Base-by-base conservation (phyloP, 257 asterid species). In the Knoxia roxburghii region DNA sequence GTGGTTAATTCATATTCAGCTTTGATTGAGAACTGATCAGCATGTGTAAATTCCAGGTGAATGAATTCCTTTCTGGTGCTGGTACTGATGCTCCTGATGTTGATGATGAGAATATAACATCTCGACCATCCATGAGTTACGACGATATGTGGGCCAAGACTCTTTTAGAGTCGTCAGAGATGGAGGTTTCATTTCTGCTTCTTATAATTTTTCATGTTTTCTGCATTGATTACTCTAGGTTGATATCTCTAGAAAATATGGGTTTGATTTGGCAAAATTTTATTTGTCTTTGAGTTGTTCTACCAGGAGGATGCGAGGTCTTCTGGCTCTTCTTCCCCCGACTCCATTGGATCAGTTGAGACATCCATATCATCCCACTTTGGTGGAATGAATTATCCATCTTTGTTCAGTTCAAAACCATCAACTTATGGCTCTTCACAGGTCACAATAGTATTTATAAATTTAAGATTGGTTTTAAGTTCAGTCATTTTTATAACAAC, bases 61-160 rank as follows among this genome's bases (percentile, higher is more conserved):
- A 88, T 77, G 97, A 94, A 81, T 94, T 90, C 79, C 87, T 94
- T 69, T 92, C 96, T 81, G 99, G 99, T 80, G 97, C 96, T 72
- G 99, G 99, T 66, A 88, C 99, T 53, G 97, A 94, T 84, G 99
- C 99, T 64, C 99, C 99, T 58, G 99, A 94, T 74, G 99, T 94
- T 67, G 99, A 94, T 78, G 98, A 90, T 68, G 97, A 94, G 80
- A 88, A 94, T 80, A 74, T 83, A 71, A 80, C 84, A 67, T 85
- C 99, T 66, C 86, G 99, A 73, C 95, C 91, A 73, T 94, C 99
- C 59, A 87, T 84, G 87, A 94, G 96, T 79, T 90, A 90, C 68
- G 97, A 94, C 76, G 99, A 94, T 82, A 88, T 94, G 99, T 94
- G 99, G 99, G 99, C 99, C 51, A 94, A 94, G 89, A 88, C 97